phyloP scores from a whole-genome alignment of 306 rosid species.

The Oxytropis ochrocephala region DNA sequence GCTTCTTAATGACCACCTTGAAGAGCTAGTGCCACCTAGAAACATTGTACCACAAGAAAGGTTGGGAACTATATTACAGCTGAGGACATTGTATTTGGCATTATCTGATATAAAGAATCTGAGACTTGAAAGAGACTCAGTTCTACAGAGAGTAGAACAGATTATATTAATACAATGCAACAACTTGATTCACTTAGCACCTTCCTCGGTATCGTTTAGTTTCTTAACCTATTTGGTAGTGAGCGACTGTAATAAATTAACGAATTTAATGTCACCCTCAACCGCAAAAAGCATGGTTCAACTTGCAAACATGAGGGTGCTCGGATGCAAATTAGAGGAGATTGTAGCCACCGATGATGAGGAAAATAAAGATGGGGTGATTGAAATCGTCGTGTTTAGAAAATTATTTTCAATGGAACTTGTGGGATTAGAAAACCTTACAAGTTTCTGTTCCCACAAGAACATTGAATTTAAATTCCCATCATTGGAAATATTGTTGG shows the following conservation, averaged over 20 bases:
- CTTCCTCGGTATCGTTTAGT: not conserved
- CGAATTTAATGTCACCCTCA: not conserved
- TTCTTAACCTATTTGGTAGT: not conserved
- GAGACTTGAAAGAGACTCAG: not conserved
- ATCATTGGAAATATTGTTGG: not conserved
- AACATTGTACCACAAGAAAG: not conserved
- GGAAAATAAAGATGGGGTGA: not conserved
- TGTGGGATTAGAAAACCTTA: not conserved
- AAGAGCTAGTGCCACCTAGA: not conserved
- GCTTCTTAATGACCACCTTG: not conserved
- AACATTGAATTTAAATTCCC: constrained; percentile 1
- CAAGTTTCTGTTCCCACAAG: not conserved
- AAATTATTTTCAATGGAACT: constrained; percentile 11
- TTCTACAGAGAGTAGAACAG: not conserved
- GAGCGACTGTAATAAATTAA: not conserved
- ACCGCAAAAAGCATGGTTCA: not conserved
- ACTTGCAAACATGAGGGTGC: too few relatives aligned
- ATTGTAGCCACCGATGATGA: not conserved
- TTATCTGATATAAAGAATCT: not conserved
- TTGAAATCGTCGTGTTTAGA: not conserved
- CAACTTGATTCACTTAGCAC: not conserved
- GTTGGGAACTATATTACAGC: too few relatives aligned
- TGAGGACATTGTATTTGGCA: too few relatives aligned
- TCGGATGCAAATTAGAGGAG: too few relatives aligned
- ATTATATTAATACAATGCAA: not conserved